Base-by-base conservation (phyloP, 1,284 basidiomycete species). In the Stygiomarasmius scandens region DNA sequence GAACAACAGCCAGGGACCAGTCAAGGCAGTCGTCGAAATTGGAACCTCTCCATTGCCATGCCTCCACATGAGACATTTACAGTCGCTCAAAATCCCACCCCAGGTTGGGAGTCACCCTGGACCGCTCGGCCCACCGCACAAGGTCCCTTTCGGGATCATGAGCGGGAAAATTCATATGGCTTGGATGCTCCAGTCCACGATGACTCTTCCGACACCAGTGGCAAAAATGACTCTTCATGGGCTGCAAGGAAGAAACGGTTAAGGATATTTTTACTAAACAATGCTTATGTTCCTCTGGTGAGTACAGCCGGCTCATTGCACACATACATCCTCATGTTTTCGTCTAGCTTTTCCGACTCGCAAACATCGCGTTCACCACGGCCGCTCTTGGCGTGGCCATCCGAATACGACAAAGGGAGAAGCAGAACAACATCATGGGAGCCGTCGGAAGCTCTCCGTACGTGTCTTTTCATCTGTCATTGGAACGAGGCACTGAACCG, bases 291-390 rank as follows among this genome's bases (percentile, higher is more conserved):
- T 52, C 91, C 91, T 54, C 68, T 93, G 75, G 91, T 92, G 63
- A 54, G 82, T 71, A 51, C 38, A 22, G 43, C 11, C 25, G 2
- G 16, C 24, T 49, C n/a, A 56, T 64, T 60, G 55, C 49, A 61
- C 52, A n/a, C n/a, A n/a, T n/a, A n/a, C n/a, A 53, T 68, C 71
- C 22, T 67, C 71, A 24, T 63, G 63, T 54, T 72, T 61, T 64
- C 68, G 19, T 67, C 63, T 55, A 96, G 84, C 78, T 96, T 36
- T 93, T 95, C 69, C 89, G 94, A 57, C 80, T 92, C 60, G 82
- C 90, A 71, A 96, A 96, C 67, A 86, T 96, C 57, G 79, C 85
- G 2, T 90, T 96, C 65, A 95, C 91, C 2, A 84, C 89, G 16
- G 81, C 86, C 44, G 90, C 92, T 1, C 82, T 96, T 36, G 94